Conservation (phyloP, 2,329 filamentous ascomycete species). For the Tolypocladium ovalisporum region DNA sequence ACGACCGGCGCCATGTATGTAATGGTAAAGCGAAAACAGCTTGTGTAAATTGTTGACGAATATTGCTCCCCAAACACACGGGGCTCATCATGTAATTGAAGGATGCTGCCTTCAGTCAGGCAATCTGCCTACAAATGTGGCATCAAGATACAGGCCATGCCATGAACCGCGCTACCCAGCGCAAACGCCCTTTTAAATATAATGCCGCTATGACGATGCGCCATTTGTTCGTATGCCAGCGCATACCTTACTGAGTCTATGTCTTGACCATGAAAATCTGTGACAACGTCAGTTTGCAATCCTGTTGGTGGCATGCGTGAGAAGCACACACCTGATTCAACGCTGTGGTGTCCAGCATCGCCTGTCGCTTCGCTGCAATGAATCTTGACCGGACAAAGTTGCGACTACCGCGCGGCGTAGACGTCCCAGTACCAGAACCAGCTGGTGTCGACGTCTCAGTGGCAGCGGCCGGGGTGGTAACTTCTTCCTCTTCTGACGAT, state of each 20-base stretch:
- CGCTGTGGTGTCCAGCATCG: constrained; percentile 69
- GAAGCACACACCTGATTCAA: constrained; percentile 63
- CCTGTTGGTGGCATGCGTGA: neutral
- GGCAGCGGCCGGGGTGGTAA: constrained; percentile 15
- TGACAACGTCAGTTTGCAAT: neutral
- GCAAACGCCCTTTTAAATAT: neutral
- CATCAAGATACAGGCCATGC: neutral
- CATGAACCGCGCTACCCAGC: neutral
- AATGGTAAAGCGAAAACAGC: too few species aligned
- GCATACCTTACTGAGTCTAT: constrained; percentile 8
- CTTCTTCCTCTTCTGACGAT: neutral
- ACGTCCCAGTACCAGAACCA: constrained; percentile 31
- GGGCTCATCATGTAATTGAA: neutral
- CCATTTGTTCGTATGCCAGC: neutral
- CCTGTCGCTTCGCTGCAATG: constrained; percentile 80
- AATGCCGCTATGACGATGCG: neutral
- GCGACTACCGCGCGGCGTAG: constrained; percentile 42
- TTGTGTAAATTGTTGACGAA: too few species aligned
- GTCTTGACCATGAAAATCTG: constrained; percentile 62
- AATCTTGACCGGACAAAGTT: constrained; percentile 70
- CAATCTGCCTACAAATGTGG: neutral
- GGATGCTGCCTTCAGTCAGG: neutral
- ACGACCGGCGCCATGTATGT: too few species aligned
- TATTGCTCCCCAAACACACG: too few species aligned
- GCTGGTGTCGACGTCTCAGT: constrained; percentile 26